These are phyloP conservation scores for Elongisporangium prolatum DNA, from an alignment of 352 stramenopile species.

Conservation along the genomic window DNA sequence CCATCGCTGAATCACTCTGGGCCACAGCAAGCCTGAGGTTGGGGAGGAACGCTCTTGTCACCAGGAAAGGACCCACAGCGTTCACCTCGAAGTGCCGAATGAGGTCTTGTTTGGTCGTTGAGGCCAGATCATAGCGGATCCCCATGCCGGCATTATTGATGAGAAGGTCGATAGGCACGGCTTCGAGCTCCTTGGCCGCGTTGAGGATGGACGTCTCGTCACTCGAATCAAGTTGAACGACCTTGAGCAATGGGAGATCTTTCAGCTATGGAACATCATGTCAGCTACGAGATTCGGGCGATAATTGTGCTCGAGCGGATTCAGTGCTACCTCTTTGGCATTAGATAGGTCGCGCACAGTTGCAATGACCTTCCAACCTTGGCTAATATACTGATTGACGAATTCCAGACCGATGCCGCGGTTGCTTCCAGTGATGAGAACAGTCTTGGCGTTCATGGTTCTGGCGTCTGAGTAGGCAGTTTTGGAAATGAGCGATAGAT, in stretches of 20 bases:
- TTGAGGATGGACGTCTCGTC: slow-evolving; percentile 32
- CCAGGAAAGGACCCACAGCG: slow-evolving; percentile 33
- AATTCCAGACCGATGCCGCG: slow-evolving; percentile 27
- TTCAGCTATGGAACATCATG: slow-evolving; percentile 17
- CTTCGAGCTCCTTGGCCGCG: slow-evolving; percentile 30
- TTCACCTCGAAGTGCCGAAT: slow-evolving; percentile 35
- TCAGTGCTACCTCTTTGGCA: slow-evolving; percentile 15
- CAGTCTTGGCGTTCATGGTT: slow-evolving; percentile 9
- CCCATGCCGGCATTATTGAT: slow-evolving; percentile 67
- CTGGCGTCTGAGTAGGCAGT: too few relatives aligned
- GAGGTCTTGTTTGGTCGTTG: slow-evolving; percentile 24
- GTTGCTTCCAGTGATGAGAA: slow-evolving; percentile 25
- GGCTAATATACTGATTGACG: slow-evolving; percentile 17
- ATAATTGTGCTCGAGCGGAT: too few relatives aligned
- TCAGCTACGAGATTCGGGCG: too few relatives aligned
- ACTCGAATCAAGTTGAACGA: slow-evolving; percentile 22
- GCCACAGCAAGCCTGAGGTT: slow-evolving; percentile 19
- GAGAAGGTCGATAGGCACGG: slow-evolving; percentile 45
- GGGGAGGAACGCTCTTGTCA: slow-evolving; percentile 26
- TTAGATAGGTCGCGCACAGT: slow-evolving; percentile 16
- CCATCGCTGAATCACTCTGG: slow-evolving; percentile 13
- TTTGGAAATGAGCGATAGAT: too few relatives aligned
- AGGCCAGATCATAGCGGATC: slow-evolving; percentile 1
- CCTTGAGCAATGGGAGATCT: slow-evolving; percentile 13
- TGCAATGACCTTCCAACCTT: slow-evolving; percentile 27